These are phyloP conservation scores for Pholiota microspora DNA, from an alignment of 768 basidiomycete species.

Conservation along the genomic window DNA sequence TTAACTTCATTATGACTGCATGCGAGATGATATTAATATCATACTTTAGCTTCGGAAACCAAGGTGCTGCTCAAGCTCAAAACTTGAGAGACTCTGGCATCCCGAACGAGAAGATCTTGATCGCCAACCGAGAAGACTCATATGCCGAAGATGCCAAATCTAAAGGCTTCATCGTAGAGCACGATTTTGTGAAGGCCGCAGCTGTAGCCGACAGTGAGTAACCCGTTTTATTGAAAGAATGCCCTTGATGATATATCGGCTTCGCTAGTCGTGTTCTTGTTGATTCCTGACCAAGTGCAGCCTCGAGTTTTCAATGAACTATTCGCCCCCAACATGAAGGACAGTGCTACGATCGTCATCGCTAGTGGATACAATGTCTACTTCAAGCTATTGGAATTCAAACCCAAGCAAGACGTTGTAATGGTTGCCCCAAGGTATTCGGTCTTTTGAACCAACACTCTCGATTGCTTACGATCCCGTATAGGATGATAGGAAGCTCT, in stretches of 20 bases:
- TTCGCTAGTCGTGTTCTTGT: slow-evolving; percentile 50
- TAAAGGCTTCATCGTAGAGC: slow-evolving; percentile 56
- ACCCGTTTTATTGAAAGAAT: background rate
- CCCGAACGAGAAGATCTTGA: slow-evolving; percentile 56
- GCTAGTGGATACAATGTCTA: slow-evolving; percentile 69
- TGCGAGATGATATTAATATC: background rate
- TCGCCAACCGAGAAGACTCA: slow-evolving; percentile 56
- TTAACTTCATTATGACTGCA: background rate
- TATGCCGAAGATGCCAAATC: slow-evolving; percentile 57
- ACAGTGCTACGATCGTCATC: slow-evolving; percentile 47
- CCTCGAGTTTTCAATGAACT: slow-evolving; percentile 59
- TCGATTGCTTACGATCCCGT: background rate
- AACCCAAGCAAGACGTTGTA: slow-evolving; percentile 52
- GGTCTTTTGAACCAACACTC: background rate
- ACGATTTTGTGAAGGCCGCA: slow-evolving; percentile 56
- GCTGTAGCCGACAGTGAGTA: slow-evolving; percentile 50
- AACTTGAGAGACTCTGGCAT: slow-evolving; percentile 64
- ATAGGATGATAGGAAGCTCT: slow-evolving; percentile 68
- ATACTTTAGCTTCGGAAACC: slow-evolving; percentile 55
- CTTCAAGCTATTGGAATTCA: slow-evolving; percentile 55
- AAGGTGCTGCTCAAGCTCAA: slow-evolving; percentile 66
- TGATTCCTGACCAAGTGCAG: slow-evolving; percentile 66
- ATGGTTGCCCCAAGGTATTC: slow-evolving; percentile 64
- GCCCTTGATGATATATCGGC: background rate
- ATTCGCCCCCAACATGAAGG: slow-evolving; percentile 49